phyloP scores from a whole-genome alignment of 2,329 filamentous ascomycete species.

The Alternaria dauci region DNA sequence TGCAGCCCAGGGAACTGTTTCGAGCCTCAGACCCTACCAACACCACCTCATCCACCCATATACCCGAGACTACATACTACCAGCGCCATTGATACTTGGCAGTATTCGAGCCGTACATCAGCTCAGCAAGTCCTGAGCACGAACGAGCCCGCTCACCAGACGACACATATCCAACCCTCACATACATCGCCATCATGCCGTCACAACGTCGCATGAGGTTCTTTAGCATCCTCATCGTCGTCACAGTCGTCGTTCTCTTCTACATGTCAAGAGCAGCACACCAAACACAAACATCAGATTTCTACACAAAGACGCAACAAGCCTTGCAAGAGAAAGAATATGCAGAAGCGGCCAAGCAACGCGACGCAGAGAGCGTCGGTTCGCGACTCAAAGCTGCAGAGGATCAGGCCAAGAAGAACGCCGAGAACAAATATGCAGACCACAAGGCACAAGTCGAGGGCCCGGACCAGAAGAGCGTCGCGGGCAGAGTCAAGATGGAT shows the following conservation, averaged over 20 bases:
- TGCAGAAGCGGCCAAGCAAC: constrained; percentile 52
- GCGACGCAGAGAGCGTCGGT: constrained; percentile 64
- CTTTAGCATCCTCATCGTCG: constrained; percentile 69
- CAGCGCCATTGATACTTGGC: neutral
- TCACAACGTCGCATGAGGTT: constrained; percentile 71
- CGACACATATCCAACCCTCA: constrained; percentile 12
- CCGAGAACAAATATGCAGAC: constrained; percentile 70
- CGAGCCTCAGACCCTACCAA: neutral
- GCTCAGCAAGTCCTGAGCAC: neutral
- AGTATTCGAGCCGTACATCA: neutral
- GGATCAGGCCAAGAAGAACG: constrained; percentile 71
- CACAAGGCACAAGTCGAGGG: constrained; percentile 46
- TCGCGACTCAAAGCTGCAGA: constrained; percentile 73
- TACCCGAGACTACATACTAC: neutral
- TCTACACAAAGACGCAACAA: constrained; percentile 67
- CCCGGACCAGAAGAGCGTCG: constrained; percentile 58
- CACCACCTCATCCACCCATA: neutral
- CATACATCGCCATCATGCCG: constrained; percentile 38
- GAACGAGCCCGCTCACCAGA: constrained; percentile 11
- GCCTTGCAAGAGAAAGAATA: constrained; percentile 53
- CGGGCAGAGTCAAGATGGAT: constrained; percentile 63
- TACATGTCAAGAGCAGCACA: constrained; percentile 74
- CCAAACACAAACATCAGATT: constrained; percentile 61
- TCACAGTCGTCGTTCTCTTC: constrained; percentile 71
- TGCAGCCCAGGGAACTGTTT: constrained; percentile 5